phyloP scores from a whole-genome alignment of 2,329 filamentous ascomycete genomes.

The Clarireedia monteithiana region DNA sequence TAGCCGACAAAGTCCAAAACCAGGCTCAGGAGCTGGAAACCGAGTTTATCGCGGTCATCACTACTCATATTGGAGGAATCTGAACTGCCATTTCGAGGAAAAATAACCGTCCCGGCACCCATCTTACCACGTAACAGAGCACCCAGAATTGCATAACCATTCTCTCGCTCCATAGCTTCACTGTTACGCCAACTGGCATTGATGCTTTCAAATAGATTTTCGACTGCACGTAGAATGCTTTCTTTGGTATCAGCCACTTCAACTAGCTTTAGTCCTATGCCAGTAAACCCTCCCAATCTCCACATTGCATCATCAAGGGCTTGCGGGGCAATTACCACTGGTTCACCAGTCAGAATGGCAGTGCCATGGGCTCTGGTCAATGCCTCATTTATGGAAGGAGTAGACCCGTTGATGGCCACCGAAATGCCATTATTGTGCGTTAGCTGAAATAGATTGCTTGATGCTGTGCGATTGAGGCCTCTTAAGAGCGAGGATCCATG shows the following conservation, averaged over 20 bases:
- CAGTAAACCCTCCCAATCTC: constrained; percentile 85
- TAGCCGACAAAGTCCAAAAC: constrained; percentile 87
- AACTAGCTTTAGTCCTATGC: constrained; percentile 75
- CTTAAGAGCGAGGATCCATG: constrained; percentile 70
- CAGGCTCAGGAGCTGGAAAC: constrained; percentile 61
- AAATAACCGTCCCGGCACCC: constrained; percentile 40
- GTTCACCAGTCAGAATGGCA: constrained; percentile 73
- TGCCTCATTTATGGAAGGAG: constrained; percentile 82
- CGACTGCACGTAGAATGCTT: constrained; percentile 66
- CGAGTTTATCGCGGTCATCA: constrained; percentile 47
- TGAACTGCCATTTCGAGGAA: constrained; percentile 27
- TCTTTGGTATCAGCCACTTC: constrained; percentile 66
- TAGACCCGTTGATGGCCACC: constrained; percentile 79
- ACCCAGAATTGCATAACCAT: constrained; percentile 83
- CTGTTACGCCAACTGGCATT: constrained; percentile 94
- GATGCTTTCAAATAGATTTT: constrained; percentile 79
- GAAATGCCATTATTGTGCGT: constrained; percentile 68
- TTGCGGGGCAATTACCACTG: constrained; percentile 72
- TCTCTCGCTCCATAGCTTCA: constrained; percentile 94
- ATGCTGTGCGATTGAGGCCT: constrained; percentile 65
- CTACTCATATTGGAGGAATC: constrained; percentile 34
- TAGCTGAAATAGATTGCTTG: constrained; percentile 58
- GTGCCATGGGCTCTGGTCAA: constrained; percentile 75
- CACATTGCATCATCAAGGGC: constrained; percentile 87
- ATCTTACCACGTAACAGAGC: constrained; percentile 80